Evolutionary conservation across 176 grass and related monocot species (phyloP), one percentile per base, ranked within the genome.

Genomic region (Olyra latifolia): DNA sequence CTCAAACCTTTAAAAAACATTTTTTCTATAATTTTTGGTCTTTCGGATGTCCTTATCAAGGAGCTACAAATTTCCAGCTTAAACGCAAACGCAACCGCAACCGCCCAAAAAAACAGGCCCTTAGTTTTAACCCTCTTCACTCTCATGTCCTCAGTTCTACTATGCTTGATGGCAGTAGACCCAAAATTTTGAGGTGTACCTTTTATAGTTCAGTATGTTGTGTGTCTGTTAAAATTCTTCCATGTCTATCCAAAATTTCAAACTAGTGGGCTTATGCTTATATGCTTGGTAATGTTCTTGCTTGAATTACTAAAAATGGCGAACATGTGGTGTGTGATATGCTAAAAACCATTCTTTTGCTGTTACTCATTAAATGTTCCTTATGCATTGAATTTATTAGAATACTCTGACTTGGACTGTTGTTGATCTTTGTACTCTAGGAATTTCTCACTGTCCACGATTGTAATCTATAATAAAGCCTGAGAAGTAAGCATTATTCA

Each of bases 401-500:
- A n/a, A 43, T 69, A 55, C 69, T 42, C 47, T 85, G 38, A 80
- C 45, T 52, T 71, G 28, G 0, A 17, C 24, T 64, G 29, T 39
- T 76, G 46, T 55, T 70, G 15, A 63, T 40, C 42, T 89, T 70
- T 70, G 39, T 81, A 25, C 7, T 63, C 55, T 48, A 85, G 82
- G 43, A 25, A 47, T 75, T 53, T 42, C 14, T 62, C 0, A 1
- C 58, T 84, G 11, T 72, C 44, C 27, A 8, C 46, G 38, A 32
- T 32, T 70, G 63, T 74, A 32, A 53, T 73, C 42, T 68, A 23
- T 32, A 45, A 20, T 19, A 20, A 69, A 59, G 6, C 23, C 10
- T 68, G 44, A 69, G 48, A 53, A 62, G 62, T 55, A 20, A 40
- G 23, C 35, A 62, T 24, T 63, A 57, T 57, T 75, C 17, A 32